Conservation (phyloP, 768 basidiomycete species). For the Gloeostereum incarnatum region DNA sequence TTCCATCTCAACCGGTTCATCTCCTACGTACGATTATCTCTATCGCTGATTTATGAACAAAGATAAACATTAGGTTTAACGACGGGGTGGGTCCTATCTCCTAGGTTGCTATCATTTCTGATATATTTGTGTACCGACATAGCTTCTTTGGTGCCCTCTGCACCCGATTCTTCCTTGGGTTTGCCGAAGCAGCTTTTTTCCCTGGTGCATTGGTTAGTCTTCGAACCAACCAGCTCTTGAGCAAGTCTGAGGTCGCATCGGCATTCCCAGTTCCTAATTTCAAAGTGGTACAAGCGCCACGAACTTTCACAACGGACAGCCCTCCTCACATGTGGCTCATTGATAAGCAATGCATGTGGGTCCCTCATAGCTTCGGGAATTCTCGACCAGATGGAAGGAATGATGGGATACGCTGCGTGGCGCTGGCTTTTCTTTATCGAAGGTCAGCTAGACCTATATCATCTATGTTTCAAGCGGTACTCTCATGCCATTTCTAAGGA, state of each 20-base stretch:
- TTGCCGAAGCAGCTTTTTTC: constrained; percentile 64
- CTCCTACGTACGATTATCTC: constrained; percentile 1
- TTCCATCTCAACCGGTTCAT: constrained; percentile 38
- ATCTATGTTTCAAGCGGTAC: constrained; percentile 1
- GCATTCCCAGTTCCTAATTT: constrained; percentile 41
- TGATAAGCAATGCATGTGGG: constrained; percentile 79
- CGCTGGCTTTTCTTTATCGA: constrained; percentile 41
- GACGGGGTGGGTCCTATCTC: too few species aligned
- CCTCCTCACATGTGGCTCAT: constrained; percentile 58
- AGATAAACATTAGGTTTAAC: too few species aligned
- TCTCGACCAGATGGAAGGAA: constrained; percentile 61
- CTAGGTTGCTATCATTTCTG: too few species aligned
- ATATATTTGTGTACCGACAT: background rate
- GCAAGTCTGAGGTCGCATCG: background rate
- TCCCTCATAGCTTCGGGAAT: constrained; percentile 72
- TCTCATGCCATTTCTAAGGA: constrained; percentile 71
- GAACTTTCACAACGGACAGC: constrained; percentile 68
- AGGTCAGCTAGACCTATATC: too few species aligned
- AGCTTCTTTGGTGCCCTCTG: constrained; percentile 59
- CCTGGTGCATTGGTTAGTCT: constrained; percentile 45
- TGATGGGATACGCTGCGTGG: constrained; percentile 64
- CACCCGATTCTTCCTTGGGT: constrained; percentile 71
- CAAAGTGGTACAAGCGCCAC: constrained; percentile 64
- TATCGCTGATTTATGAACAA: too few species aligned
- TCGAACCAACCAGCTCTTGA: background rate